Evolutionary conservation across 2,329 filamentous ascomycete species (phyloP), one percentile per base, ranked within the genome.

Genomic region (Neocatenulostroma microsporum): DNA sequence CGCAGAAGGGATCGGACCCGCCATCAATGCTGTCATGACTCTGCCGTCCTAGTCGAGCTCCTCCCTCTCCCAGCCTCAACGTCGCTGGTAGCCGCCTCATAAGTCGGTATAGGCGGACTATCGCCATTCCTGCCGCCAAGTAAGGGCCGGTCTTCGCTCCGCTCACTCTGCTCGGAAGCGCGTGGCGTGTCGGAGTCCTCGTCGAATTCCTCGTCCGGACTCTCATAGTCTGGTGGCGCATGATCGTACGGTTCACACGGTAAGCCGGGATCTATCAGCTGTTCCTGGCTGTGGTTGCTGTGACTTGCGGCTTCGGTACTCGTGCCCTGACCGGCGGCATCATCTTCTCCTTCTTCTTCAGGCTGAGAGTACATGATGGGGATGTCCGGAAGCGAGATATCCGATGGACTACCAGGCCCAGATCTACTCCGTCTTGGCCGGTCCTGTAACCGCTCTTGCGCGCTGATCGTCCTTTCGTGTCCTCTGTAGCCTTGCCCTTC

Each of bases 321-420:
- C 24, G 43, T 51, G 18, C 46, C 50, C 30, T 50, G 50, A 19
- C 50, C 50, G 1, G 28, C 37, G 18, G 51, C 49, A 3, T 50
- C 50, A 9, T 47, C 46, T 2, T 26, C n/a, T n/a, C 70, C 75
- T 38, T 78, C 74, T 44, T 76, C 73, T 34, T 78, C 52, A 21
- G 47, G 44, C 14, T 46, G 65, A 4, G 73, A 74, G 37, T 79
- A 72, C 36, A 82, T 71, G 40, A 82, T 82, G 29, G 84, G 80
- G 36, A 95, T 73, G 53, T 89, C 86, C 19, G 88, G 84, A 31
- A 98, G 75, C 8, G 88, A 95, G 48, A 98, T 98, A 60, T 98
- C 91, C 9, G 91, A 96, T 7, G 91, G 88, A 54, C 85, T 93
- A 50, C 89, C 76, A n/a, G 87, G 74, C 2, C 89, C 91, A 3